Evolutionary conservation across 768 basidiomycete genomes (phyloP), one percentile per base, ranked within the genome.

Genomic region (Lactarius tabidus): DNA sequence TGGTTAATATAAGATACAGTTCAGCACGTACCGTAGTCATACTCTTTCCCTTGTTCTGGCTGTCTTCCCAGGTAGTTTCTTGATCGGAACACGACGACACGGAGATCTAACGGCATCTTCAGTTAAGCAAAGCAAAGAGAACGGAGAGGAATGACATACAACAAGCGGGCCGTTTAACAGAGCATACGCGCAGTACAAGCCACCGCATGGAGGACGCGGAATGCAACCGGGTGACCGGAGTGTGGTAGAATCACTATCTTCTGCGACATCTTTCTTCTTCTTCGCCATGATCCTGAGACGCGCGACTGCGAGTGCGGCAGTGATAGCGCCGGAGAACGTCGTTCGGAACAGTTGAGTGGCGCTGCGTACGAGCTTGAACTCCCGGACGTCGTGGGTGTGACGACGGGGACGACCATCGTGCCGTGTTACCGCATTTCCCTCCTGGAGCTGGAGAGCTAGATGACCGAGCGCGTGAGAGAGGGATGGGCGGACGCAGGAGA

Each of bases 1-100:
- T 6, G 29, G 20, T 23, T 18, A 6, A 33, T 55, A 26, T 15
- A n/a, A 31, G 28, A 56, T 23, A 20, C 18, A 12, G 10, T 18
- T 29, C n/a, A 53, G 23, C 12, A 60, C 68, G 20, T 41, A 69
- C 68, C 4, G 31, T 9, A 15, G 68, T 69, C 68, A 69, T 67
- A 9, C 61, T 62, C 15, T 35, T 57, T 9, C 65, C 67, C 38
- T 45, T 59, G n/a, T 29, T 45, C 35, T 52, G 39, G 7, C 48
- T 55, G 35, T 67, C 62, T 33, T 69, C 68, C 62, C 57, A 69
- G 10, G 58, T 45, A 2, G 26, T 12, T 36, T 69, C 57, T 14
- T 58, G 14, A 35, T 60, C 54, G 31, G 36, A 26, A 41, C 68
- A 69, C 1, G 68, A 35, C n/a, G 68, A 57, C 2, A 69, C 20